Base-by-base conservation (phyloP, 805 yeast genomes). In the Yamadazyma nakazawae region DNA sequence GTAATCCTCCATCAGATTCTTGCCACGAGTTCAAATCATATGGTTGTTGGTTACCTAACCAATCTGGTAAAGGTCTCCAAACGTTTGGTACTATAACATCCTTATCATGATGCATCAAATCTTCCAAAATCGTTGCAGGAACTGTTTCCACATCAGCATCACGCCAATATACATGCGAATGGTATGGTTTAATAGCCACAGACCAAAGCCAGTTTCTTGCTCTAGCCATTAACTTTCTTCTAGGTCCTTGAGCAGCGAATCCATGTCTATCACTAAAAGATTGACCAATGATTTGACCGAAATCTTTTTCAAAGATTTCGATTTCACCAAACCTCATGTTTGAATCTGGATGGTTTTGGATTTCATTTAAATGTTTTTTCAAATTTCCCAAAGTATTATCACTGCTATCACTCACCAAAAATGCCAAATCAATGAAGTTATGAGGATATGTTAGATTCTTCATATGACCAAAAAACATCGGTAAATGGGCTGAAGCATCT, bases 91-190 rank as follows among this genome's bases (percentile, higher is more conserved):
- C 97, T 43, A 92, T 88, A 25, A 92, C 94, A 63, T 92, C 98
- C 61, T 79, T 81, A 62, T 85, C 82, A 64, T 89, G 96, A 57
- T 81, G 86, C 97, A 92, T 92, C 57, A 91, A 72, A 66, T 91
- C 97, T 66, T 91, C 96, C 51, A 91, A 66, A 50, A 91, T 81
- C 1, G 96, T 84, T 1, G 83, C 76, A 4, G 97, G 96, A 26
- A 85, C 81, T 0, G 91, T 83, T 63, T 91, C 96, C n/a, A 92
- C 96, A 66, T 92, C 98, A 11, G 94, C 96, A 70, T 92, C 98
- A 66, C 98, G 76, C 98, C 98, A 92, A 64, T 91, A 90, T 7
- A 92, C 97, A 86, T 91, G 90, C 7, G 96, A 82, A 63, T 92
- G 98, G 63, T 92, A 83, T 1, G 98, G 97, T 63, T 83, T 84